A percentile compares a stretch with the other conserved stretches of the same genome.
Evolutionary conservation across 805 yeast genomes (phyloP).

Genomic region (Cyberlindnera saturnus): DNA sequence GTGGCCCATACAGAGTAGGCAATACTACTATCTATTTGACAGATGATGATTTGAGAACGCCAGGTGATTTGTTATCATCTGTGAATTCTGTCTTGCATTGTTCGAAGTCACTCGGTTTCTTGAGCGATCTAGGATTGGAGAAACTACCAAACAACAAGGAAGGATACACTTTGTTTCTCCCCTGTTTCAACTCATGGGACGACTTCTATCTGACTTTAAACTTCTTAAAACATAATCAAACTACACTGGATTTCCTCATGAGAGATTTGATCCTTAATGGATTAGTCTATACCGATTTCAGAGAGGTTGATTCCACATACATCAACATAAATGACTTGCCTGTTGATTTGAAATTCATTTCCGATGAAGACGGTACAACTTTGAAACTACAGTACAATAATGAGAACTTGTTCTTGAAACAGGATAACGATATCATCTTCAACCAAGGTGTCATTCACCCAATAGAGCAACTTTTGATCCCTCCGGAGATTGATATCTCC

Average conservation of each 20-base stretch:
- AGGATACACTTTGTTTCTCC: slow-evolving; percentile 76
- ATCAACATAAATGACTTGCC: slow-evolving; percentile 26
- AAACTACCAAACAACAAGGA: slow-evolving; percentile 44
- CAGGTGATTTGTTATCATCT: slow-evolving; percentile 57
- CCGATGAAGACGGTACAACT: slow-evolving; percentile 13
- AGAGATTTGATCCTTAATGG: slow-evolving; percentile 56
- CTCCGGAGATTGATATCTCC: slow-evolving; percentile 47
- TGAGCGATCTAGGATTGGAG: slow-evolving; percentile 46
- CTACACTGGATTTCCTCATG: slow-evolving; percentile 47
- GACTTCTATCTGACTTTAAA: slow-evolving; percentile 51
- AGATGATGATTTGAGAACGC: slow-evolving; percentile 55
- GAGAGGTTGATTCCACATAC: slow-evolving; percentile 22
- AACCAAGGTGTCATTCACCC: slow-evolving; percentile 84
- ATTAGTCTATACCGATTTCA: slow-evolving; percentile 60
- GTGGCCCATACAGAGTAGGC: slow-evolving; percentile 45
- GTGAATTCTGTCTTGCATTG: slow-evolving; percentile 60
- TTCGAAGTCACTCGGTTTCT: slow-evolving; percentile 54
- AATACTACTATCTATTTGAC: slow-evolving; percentile 62
- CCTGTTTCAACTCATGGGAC: slow-evolving; percentile 73
- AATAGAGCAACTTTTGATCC: slow-evolving; percentile 48
- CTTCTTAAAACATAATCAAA: slow-evolving; percentile 47
- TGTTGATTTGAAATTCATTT: slow-evolving; percentile 14
- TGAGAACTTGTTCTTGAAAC: slow-evolving; percentile 16
- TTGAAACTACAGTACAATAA: slow-evolving; percentile 18
- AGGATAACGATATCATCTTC: slow-evolving; percentile 63